Base-by-base conservation (phyloP, 192 early-diverging fungal genomes). In the Obelidium mucronatum region DNA sequence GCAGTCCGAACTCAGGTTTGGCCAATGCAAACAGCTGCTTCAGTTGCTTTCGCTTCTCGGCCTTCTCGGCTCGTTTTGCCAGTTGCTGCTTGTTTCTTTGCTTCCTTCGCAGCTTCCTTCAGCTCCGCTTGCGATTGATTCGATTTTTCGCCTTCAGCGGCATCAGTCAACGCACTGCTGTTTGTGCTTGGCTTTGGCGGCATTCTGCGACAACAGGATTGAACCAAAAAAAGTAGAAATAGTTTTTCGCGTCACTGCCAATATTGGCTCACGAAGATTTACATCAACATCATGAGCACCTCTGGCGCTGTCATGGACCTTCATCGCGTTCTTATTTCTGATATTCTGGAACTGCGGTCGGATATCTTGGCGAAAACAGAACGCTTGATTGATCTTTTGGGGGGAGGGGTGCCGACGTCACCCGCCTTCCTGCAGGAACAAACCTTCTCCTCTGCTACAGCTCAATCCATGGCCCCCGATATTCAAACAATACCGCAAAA, bases 1-100 rank as follows among this genome's bases (percentile, higher is more conserved):
- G 70, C 2, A 53, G 44, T 6, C 15, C 31, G 15, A 24, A 26
- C 40, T 83, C 81, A 0, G 81, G 75, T 36, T 40, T 31, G 5
- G 81, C 78, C 19, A 79, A 48, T 35, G 34, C 74, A 2, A 76
- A 67, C 31, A 76, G 31, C 4, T 65, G 60, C 13, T 19, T 33
- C 17, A 48, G 11, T 15, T 48, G 11, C 11, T 19, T 6, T 48
- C 44, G 44, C 11, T 15, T 15, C 8, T 15, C 11, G 8, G 44
- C 44, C 0, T 6, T 19, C n/a, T n/a, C n/a, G n/a, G n/a, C n/a
- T n/a, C n/a, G n/a, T n/a, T n/a, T n/a, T n/a, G n/a, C n/a, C n/a
- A n/a, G n/a, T n/a, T n/a, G n/a, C n/a, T n/a, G n/a, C n/a, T n/a
- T n/a, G 11, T 48, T 48, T 48, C 44, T 48, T 48, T 6, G 44